Evolutionary conservation across 768 basidiomycete species (phyloP).

Genomic region (Brasilioporus rufonigricans): DNA sequence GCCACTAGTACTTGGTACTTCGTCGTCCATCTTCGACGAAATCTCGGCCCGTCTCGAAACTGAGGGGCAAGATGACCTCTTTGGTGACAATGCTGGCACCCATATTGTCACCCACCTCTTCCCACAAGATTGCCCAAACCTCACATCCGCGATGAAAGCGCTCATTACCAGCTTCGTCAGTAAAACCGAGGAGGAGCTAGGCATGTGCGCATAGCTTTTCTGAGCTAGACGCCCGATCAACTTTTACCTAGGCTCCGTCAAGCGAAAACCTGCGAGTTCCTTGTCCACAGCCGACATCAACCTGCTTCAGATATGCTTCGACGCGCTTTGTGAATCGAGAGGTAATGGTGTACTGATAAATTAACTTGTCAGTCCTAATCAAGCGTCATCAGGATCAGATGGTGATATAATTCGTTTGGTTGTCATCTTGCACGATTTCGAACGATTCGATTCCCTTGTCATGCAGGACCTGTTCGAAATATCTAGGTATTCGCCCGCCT

Average conservation of each 20-base stretch:
- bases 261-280: slow-evolving; percentile 47
- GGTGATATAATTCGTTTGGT: slow-evolving; percentile 41
- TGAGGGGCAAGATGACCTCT: slow-evolving; percentile 22
- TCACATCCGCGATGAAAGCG: slow-evolving; percentile 51
- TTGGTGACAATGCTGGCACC: slow-evolving; percentile 15
- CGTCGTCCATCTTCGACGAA: slow-evolving; percentile 46
- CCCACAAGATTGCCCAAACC: slow-evolving; percentile 54
- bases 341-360: slow-evolving; percentile 33
- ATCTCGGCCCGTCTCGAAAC: slow-evolving; percentile 38
- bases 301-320: slow-evolving; percentile 60
- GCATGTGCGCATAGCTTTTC: slow-evolving; percentile 22
- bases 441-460: slow-evolving; percentile 60
- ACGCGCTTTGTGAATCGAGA: slow-evolving; percentile 36
- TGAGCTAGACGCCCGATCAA: neutral
- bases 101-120: slow-evolving; percentile 49
- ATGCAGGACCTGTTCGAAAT: slow-evolving; percentile 71
- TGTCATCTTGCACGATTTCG: slow-evolving; percentile 70
- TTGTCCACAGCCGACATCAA: slow-evolving; percentile 62
- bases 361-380: neutral
- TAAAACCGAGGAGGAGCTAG: slow-evolving; percentile 31
- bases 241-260: slow-evolving; percentile 32
- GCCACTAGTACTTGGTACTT: slow-evolving; percentile 42
- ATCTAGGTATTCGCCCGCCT: slow-evolving; percentile 50
- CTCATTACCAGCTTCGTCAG: slow-evolving; percentile 55
- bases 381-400: slow-evolving; percentile 9